These are phyloP conservation scores for Boletus sp. DNA, from an alignment of 768 basidiomycete species.

Conservation along the genomic window DNA sequence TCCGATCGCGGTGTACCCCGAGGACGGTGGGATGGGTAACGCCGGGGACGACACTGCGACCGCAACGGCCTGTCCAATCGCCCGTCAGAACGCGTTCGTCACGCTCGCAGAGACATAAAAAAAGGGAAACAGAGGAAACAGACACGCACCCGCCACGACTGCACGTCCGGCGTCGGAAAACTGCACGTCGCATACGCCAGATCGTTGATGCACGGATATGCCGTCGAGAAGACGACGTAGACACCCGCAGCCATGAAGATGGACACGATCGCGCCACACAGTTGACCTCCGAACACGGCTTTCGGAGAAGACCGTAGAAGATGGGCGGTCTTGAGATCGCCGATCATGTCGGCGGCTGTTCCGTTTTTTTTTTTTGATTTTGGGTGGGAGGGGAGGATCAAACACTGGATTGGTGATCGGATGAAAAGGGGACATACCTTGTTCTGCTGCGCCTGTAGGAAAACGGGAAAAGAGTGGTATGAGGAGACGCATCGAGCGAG, in stretches of 20 bases:
- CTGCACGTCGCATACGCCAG: conserved; percentile 14
- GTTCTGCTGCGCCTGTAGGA: conserved; percentile 19
- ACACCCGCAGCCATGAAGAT: conserved; percentile 59
- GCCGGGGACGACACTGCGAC: conserved; percentile 23
- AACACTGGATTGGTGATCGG: background rate
- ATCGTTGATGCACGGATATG: conserved; percentile 54
- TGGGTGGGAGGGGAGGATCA: background rate
- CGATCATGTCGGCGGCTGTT: conserved; percentile 59
- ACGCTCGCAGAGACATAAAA: background rate
- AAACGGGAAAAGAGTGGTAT: background rate
- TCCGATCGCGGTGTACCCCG: conserved; percentile 58
- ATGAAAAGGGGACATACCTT: conserved; percentile 14
- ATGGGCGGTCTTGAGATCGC: conserved; percentile 70
- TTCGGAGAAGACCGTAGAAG: conserved; percentile 62
- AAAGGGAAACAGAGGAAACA: too few species aligned
- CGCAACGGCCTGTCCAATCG: conserved; percentile 10
- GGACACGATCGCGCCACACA: conserved; percentile 56
- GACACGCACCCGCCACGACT: conserved; percentile 24
- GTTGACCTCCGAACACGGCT: conserved; percentile 61
- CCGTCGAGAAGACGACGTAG: conserved; percentile 61
- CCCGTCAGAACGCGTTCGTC: background rate
- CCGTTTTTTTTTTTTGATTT: background rate
- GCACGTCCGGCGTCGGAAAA: conserved; percentile 26
- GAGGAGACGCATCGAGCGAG: background rate
- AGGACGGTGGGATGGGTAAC: conserved; percentile 47